phyloP scores from a whole-genome alignment of 78 protist species.

The Tieghemostelium lacteum region DNA sequence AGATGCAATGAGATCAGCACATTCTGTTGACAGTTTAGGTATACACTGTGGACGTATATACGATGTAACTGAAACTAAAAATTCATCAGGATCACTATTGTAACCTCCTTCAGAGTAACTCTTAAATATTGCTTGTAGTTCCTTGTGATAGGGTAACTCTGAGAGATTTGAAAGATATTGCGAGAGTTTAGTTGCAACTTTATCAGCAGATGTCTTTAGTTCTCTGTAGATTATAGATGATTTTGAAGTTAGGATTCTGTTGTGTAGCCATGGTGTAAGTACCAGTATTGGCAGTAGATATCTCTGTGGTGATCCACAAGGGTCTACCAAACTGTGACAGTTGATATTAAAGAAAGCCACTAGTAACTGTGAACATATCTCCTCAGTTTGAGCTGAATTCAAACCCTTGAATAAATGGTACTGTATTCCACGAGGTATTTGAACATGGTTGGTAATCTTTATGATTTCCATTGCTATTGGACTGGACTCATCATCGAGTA shows the following conservation, averaged over 20 bases:
- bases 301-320: slow-evolving; percentile 33
- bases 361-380: slow-evolving; percentile 17
- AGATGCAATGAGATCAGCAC: slow-evolving; percentile 48
- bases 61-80: slow-evolving; percentile 2
- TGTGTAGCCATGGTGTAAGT: slow-evolving; percentile 58
- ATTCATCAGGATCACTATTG: slow-evolving; percentile 61
- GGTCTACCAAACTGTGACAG: not conserved
- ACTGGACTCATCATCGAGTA: not conserved
- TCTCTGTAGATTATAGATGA: slow-evolving; percentile 61
- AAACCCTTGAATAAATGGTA: slow-evolving; percentile 69
- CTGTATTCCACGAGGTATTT: slow-evolving; percentile 59
- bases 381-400: slow-evolving; percentile 27
- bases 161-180: not conserved
- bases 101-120: slow-evolving; percentile 42
- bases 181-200: slow-evolving; percentile 7
- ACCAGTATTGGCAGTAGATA: slow-evolving; percentile 41
- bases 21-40: slow-evolving; percentile 44
- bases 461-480: not conserved
- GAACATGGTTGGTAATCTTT: slow-evolving; percentile 9
- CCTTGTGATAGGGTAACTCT: not conserved
- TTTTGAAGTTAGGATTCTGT: slow-evolving; percentile 49
- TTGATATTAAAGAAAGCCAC: slow-evolving; percentile 4
- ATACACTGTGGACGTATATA: slow-evolving; percentile 2
- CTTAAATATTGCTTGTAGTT: slow-evolving; percentile 12
- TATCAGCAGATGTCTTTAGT: slow-evolving; percentile 35